Base-by-base conservation (phyloP, 768 basidiomycete genomes). In the Suillus discolor region DNA sequence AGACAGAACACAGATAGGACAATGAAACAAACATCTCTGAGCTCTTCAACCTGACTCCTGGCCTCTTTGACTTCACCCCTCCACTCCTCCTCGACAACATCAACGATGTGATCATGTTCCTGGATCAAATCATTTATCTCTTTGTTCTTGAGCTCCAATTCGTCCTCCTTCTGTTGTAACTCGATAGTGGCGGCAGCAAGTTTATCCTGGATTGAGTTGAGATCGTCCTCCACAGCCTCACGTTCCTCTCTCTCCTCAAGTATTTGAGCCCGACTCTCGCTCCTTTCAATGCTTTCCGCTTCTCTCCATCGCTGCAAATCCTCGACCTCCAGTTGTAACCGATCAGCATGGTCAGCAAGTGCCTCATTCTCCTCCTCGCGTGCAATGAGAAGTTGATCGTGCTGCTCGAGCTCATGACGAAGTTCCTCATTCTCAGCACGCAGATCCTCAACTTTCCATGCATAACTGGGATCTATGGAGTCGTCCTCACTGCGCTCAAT, bases 101-200 rank as follows among this genome's bases (percentile, higher is more conserved):
- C 84, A 3, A 94, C 86, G 62, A 92, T 89, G 36, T 85, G 82
- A 62, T 88, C 83, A 72, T 93, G 91, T 72, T 94, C 91, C 7
- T 79, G 79, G 6, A 94, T 83, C 53, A 97, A 75, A 57, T 96
- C 92, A 3, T 91, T 89, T 54, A 96, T 87, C 74, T 94, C 93
- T 65, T 84, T 80, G 64, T 85, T 85, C 80, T 91, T 91, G 74
- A 89, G 80, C 62, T 95, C 93, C 25, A 95, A 76, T 38, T 97
- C 96, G 67, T 96, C 92, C 71, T 96, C 92, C 76, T 87, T 91
- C 75, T 93, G 89, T 75, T 93, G 90, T 34, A 94, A 78, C 76
- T 94, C 93, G 67, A 95, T 94, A 74, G 88, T 83, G 2, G 87
- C 85, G 1, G 91, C 93, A 1, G 93, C 93, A 11, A 93, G 81